These are phyloP conservation scores for Syncephalastrum racemosum DNA, from an alignment of 371 early-diverging fungal genomes.

Conservation along the genomic window DNA sequence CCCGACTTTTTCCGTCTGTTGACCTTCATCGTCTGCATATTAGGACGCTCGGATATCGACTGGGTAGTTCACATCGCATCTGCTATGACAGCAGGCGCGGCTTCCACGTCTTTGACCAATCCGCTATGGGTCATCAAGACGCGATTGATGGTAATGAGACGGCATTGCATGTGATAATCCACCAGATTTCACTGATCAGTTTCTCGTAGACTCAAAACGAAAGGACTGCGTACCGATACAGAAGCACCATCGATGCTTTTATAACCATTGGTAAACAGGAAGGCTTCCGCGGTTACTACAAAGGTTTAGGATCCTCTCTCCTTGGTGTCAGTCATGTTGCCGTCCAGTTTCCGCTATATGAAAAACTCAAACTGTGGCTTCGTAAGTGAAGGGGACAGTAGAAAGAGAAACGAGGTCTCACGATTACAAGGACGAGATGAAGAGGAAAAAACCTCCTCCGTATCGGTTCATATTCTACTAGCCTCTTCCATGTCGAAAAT, in stretches of 20 bases:
- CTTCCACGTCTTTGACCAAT: conserved; percentile 78
- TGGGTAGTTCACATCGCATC: conserved; percentile 78
- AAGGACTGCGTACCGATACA: conserved; percentile 68
- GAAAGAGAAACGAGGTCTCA: too few species aligned
- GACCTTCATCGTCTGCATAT: not conserved
- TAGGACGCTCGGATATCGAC: conserved; percentile 48
- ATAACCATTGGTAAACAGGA: conserved; percentile 66
- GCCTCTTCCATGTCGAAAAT: conserved; percentile 87
- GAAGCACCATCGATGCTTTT: conserved; percentile 73
- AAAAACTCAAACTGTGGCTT: conserved; percentile 73
- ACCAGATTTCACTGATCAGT: not conserved
- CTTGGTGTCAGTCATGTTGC: conserved; percentile 93
- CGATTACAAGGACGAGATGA: too few species aligned
- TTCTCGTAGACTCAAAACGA: conserved; percentile 69
- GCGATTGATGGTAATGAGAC: conserved; percentile 73
- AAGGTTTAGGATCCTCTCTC: conserved; percentile 87
- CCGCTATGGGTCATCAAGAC: conserved; percentile 96
- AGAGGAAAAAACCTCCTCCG: conserved; percentile 9
- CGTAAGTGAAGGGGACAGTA: conserved; percentile 37
- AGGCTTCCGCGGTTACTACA: conserved; percentile 80
- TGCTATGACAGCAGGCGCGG: conserved; percentile 85
- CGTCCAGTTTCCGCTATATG: conserved; percentile 95
- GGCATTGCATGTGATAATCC: not conserved
- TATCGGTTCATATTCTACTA: conserved; percentile 64
- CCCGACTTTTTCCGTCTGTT: not conserved